phyloP scores from a whole-genome alignment of 495 filamentous ascomycete genomes.

The Cercophora samala region DNA sequence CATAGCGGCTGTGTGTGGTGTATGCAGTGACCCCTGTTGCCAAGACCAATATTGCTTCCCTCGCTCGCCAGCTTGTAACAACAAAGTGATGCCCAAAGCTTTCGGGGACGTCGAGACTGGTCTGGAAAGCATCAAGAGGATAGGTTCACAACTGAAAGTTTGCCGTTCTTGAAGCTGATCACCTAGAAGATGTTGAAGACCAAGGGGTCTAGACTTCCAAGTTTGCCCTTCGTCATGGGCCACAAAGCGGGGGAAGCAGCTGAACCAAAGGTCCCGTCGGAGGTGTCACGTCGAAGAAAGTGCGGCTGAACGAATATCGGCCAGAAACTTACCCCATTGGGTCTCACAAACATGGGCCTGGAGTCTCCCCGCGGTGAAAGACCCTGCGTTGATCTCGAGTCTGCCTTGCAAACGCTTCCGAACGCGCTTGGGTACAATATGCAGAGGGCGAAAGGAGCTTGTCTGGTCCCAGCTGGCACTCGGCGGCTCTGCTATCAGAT shows the following conservation, averaged over 20 bases:
- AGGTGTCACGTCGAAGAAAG: background rate
- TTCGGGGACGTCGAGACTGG: background rate
- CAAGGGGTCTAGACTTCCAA: background rate
- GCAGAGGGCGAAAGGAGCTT: background rate
- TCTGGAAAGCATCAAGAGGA: background rate
- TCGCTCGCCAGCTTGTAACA: background rate
- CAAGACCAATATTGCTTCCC: background rate
- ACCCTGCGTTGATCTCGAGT: background rate
- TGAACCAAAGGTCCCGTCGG: background rate
- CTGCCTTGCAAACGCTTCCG: conserved; percentile 2
- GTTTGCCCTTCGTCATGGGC: background rate
- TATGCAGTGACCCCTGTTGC: background rate
- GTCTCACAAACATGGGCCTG: background rate
- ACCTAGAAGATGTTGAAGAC: background rate
- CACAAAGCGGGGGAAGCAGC: background rate
- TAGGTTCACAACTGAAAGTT: background rate
- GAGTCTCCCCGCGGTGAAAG: background rate
- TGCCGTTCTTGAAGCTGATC: background rate
- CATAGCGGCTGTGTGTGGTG: background rate
- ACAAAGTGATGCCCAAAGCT: background rate
- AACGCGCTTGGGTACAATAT: background rate
- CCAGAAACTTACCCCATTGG: background rate
- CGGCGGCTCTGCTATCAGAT: background rate
- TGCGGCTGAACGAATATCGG: conserved; percentile 4
- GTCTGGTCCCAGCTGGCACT: background rate